A percentile compares a stretch with the other conserved stretches of the same genome.
These are phyloP conservation scores for Phytophthora tubulina DNA, from an alignment of 352 stramenopile genomes.

Conservation along the genomic window DNA sequence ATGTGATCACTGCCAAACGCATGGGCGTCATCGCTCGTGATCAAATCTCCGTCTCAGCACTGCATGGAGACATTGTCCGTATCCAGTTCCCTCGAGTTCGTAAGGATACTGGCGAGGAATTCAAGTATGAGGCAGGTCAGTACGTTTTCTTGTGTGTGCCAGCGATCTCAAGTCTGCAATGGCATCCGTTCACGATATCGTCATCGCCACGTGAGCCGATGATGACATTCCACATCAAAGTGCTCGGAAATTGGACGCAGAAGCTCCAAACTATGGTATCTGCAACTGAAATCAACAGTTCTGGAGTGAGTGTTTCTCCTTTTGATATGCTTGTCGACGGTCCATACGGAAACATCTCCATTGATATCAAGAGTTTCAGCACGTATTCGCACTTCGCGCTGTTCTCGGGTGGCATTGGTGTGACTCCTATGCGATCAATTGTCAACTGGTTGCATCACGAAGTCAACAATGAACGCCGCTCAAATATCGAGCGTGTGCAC, in stretches of 20 bases:
- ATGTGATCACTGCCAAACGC: slow-evolving; percentile 13
- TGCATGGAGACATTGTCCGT: slow-evolving; percentile 12
- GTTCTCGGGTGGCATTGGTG: slow-evolving; percentile 22
- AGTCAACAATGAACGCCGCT: neutral
- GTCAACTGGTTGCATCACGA: slow-evolving; percentile 36
- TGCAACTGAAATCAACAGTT: neutral
- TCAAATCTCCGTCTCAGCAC: neutral
- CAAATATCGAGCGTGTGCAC: slow-evolving; percentile 34
- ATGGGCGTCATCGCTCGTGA: slow-evolving; percentile 22
- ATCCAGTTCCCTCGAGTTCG: slow-evolving; percentile 22
- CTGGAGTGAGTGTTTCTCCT: neutral
- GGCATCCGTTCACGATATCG: slow-evolving; percentile 88
- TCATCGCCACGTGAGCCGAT: slow-evolving; percentile 65
- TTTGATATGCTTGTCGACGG: slow-evolving; percentile 52
- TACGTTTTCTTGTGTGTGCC: slow-evolving; percentile 57
- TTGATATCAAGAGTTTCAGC: slow-evolving; percentile 11
- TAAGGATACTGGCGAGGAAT: slow-evolving; percentile 35
- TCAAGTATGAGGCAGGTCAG: slow-evolving; percentile 41
- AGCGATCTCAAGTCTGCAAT: slow-evolving; percentile 60
- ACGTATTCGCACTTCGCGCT: slow-evolving; percentile 21
- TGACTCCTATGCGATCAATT: slow-evolving; percentile 27
- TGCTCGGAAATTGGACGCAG: slow-evolving; percentile 62
- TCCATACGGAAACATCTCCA: slow-evolving; percentile 43
- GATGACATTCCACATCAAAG: slow-evolving; percentile 66
- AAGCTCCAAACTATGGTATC: slow-evolving; percentile 30